Evolutionary conservation across 305 asterid genomes (phyloP).

Genomic region (Fraxinus nigra): DNA sequence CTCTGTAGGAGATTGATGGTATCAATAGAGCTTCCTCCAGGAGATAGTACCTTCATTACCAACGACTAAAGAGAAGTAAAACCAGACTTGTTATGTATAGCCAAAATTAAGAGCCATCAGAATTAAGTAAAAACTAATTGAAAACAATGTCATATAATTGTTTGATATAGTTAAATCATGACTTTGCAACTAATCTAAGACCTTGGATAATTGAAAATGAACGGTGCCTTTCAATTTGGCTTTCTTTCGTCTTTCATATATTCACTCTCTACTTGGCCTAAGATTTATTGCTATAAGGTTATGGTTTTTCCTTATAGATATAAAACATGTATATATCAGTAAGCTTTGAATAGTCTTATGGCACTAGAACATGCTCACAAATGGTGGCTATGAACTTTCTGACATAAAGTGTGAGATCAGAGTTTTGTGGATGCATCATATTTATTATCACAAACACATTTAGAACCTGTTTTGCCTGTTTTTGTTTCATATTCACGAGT

Average conservation of each 20-base stretch:
- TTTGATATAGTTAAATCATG: not conserved
- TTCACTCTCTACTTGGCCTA: not conserved
- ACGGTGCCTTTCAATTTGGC: not conserved
- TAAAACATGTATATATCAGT: not conserved
- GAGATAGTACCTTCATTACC: not conserved
- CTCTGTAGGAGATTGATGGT: not conserved
- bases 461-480: slow-evolving; percentile 10
- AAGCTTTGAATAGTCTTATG: not conserved
- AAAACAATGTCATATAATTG: not conserved
- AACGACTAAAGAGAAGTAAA: not conserved
- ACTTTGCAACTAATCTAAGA: not conserved
- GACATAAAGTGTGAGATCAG: not conserved
- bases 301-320: not conserved
- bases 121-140: not conserved
- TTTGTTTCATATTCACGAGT: slow-evolving; percentile 19
- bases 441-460: slow-evolving; percentile 11
- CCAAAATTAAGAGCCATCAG: not conserved
- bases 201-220: not conserved
- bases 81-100: not conserved
- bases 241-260: not conserved
- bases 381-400: not conserved
- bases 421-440: not conserved
- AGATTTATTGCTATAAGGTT: not conserved
- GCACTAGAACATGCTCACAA: not conserved
- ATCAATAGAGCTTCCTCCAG: not conserved